A percentile compares a stretch with the other conserved stretches of the same genome.
Evolutionary conservation across 2,329 filamentous ascomycete species (phyloP).

Genomic region (Penicillium fuscoglaucum): DNA sequence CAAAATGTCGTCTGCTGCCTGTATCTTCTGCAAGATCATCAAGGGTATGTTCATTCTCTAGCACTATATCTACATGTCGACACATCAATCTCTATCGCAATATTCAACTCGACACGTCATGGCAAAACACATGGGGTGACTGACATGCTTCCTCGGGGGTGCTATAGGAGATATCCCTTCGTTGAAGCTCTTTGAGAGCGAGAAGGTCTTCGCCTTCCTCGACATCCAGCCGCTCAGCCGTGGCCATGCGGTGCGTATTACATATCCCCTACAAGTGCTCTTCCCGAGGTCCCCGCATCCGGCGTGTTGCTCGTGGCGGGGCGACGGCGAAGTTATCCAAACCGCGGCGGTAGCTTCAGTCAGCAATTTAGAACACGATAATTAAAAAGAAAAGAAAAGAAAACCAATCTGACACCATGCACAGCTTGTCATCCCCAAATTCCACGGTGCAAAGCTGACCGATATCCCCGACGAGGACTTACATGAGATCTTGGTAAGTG

Average conservation of each 20-base stretch:
- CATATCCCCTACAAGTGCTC: slow-evolving; percentile 1
- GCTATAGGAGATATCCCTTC: slow-evolving; percentile 84
- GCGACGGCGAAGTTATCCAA: neutral
- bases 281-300: slow-evolving; percentile 21
- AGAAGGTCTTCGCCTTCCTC: slow-evolving; percentile 91
- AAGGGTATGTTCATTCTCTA: slow-evolving; percentile 63
- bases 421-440: slow-evolving; percentile 93
- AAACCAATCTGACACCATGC: neutral
- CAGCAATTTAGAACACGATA: neutral
- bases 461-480: slow-evolving; percentile 92
- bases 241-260: slow-evolving; percentile 75
- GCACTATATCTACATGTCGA: neutral
- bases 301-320: neutral
- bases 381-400: too few species aligned
- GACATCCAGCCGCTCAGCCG: slow-evolving; percentile 88
- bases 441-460: slow-evolving; percentile 84
- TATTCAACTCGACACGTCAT: neutral
- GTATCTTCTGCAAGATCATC: slow-evolving; percentile 98
- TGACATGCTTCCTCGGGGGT: neutral
- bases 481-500: slow-evolving; percentile 71
- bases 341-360: neutral
- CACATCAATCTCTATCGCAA: neutral
- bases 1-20: slow-evolving; percentile 56
- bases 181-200: slow-evolving; percentile 93
- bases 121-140: neutral